These are phyloP conservation scores for Coemansia sp. DNA, from an alignment of 371 early-diverging fungal genomes.

Conservation along the genomic window DNA sequence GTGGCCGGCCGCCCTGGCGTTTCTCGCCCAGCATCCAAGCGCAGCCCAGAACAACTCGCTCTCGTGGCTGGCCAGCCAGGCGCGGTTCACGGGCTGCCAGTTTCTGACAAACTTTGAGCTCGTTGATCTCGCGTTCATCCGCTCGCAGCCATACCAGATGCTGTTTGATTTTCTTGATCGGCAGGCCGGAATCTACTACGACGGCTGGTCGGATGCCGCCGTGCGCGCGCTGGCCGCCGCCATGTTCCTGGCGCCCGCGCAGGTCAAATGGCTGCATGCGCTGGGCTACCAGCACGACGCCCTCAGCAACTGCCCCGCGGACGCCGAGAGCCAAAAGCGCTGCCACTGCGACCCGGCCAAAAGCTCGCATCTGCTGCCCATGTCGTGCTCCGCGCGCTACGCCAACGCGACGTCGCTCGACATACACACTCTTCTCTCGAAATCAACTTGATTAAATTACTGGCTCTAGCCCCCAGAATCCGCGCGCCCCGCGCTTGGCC, in stretches of 20 bases:
- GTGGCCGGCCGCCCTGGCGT: conserved; percentile 58
- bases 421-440: too few relatives aligned
- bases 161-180: conserved; percentile 78
- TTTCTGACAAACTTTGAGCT: conserved; percentile 96
- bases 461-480: too few relatives aligned
- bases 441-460: too few relatives aligned
- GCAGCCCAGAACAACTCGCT: conserved; percentile 43
- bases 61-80: conserved; percentile 52
- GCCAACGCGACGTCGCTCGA: too few relatives aligned
- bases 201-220: conserved; percentile 95
- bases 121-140: conserved; percentile 72
- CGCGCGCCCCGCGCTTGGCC: neutral
- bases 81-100: conserved; percentile 68
- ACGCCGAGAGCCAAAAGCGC: conserved; percentile 10
- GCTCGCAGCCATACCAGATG: conserved; percentile 66
- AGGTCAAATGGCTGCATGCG: conserved; percentile 86
- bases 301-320: conserved; percentile 24
- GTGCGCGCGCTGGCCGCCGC: conserved; percentile 86
- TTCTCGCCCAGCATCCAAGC: conserved; percentile 29
- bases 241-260: conserved; percentile 65
- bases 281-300: conserved; percentile 70
- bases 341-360: conserved; percentile 36
- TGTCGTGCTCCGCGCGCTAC: conserved; percentile 24
- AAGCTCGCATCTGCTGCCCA: conserved; percentile 28
- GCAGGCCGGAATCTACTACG: conserved; percentile 83